Percentiles rank a stretch among this genome's conserved stretches.
Conservation (phyloP, 306 rosid genomes). For the Medicago lupulina region DNA sequence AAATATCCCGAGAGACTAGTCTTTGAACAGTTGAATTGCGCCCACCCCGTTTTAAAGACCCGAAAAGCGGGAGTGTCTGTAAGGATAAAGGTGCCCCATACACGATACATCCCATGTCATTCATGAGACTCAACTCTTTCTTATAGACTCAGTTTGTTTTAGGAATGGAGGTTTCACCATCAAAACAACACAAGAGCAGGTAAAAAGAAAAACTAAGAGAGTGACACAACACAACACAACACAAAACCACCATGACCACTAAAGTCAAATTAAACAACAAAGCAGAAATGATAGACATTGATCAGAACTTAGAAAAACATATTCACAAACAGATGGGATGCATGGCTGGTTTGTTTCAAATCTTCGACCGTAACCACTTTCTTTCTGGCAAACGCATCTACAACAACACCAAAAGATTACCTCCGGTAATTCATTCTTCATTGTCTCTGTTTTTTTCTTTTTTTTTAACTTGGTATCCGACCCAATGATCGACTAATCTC, state of each 20-base stretch:
- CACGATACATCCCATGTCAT: conserved; percentile 4
- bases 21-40: conserved; percentile 22
- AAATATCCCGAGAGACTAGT: not conserved
- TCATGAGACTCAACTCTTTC: not conserved
- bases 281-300: conserved; percentile 49
- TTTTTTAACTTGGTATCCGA: not conserved
- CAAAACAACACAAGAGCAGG: not conserved
- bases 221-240: not conserved
- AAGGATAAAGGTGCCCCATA: conserved; percentile 32
- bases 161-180: not conserved
- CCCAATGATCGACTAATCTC: too few species aligned
- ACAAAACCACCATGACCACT: not conserved
- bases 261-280: not conserved
- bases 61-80: conserved; percentile 89
- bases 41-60: conserved; percentile 63
- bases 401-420: conserved; percentile 66
- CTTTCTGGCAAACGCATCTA: conserved; percentile 73
- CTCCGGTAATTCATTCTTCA: conserved; percentile 52
- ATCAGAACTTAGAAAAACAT: conserved; percentile 73
- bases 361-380: conserved; percentile 86
- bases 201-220: too few species aligned
- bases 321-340: conserved; percentile 94
- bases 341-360: conserved; percentile 95
- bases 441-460: not conserved
- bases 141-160: not conserved